Conservation (phyloP, 371 early-diverging fungal species). For the Dinochytrium kinnereticum region DNA sequence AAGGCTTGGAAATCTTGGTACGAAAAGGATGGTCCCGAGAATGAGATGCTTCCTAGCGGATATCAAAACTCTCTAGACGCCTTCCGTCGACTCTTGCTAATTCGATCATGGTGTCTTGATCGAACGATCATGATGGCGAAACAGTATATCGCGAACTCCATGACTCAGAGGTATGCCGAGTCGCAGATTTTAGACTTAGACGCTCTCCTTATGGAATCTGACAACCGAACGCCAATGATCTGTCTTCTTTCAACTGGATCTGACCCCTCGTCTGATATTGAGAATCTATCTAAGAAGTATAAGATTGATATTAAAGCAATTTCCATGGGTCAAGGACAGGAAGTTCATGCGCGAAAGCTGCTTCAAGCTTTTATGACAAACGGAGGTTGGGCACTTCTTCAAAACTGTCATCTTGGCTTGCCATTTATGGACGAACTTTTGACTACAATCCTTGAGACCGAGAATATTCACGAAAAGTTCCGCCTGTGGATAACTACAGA, state of each 20-base stretch:
- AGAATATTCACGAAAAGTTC: slow-evolving; percentile 64
- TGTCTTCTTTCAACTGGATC: slow-evolving; percentile 64
- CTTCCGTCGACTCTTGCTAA: slow-evolving; percentile 58
- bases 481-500: slow-evolving; percentile 68
- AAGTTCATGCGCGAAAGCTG: slow-evolving; percentile 65
- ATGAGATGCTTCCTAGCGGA: slow-evolving; percentile 59
- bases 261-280: slow-evolving; percentile 67
- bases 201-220: slow-evolving; percentile 58
- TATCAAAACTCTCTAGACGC: slow-evolving; percentile 62
- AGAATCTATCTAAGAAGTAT: slow-evolving; percentile 61
- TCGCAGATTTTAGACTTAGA: slow-evolving; percentile 67
- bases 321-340: slow-evolving; percentile 72
- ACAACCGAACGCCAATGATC: slow-evolving; percentile 67
- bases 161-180: slow-evolving; percentile 56
- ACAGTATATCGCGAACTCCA: slow-evolving; percentile 62
- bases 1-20: slow-evolving; percentile 67
- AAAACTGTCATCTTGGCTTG: slow-evolving; percentile 69
- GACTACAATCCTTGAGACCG: slow-evolving; percentile 54
- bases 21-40: slow-evolving; percentile 66
- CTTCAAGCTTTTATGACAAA: slow-evolving; percentile 60
- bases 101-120: slow-evolving; percentile 65
- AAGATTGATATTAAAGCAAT: slow-evolving; percentile 68
- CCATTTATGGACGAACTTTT: slow-evolving; percentile 68
- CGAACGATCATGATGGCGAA: slow-evolving; percentile 62
- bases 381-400: slow-evolving; percentile 67